phyloP scores from a whole-genome alignment of 768 basidiomycete species.

The Harrya chromipes region DNA sequence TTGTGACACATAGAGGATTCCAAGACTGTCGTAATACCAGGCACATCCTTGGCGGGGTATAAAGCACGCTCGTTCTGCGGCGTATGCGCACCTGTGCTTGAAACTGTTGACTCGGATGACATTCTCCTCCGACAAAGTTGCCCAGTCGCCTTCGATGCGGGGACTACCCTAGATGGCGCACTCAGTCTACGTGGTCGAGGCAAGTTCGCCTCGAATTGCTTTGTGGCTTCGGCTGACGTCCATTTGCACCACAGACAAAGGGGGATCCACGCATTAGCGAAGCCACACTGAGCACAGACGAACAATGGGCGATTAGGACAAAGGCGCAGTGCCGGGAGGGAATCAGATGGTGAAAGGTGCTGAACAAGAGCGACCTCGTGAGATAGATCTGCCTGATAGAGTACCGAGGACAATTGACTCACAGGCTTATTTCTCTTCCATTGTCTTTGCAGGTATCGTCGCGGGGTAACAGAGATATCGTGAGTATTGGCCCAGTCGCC shows the following conservation, averaged over 20 bases:
- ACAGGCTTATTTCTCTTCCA: slow-evolving; percentile 44
- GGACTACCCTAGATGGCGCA: slow-evolving; percentile 21
- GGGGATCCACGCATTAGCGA: slow-evolving; percentile 45
- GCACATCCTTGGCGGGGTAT: slow-evolving; percentile 12
- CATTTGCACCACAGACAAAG: slow-evolving; percentile 52
- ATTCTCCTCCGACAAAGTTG: slow-evolving; percentile 10
- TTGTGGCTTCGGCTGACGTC: slow-evolving; percentile 41
- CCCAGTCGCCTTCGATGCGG: slow-evolving; percentile 10
- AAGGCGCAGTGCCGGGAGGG: slow-evolving; percentile 44
- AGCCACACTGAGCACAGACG: slow-evolving; percentile 46
- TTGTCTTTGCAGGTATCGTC: slow-evolving; percentile 37
- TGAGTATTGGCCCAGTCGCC: slow-evolving; percentile 10
- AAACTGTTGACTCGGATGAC: slow-evolving; percentile 21
- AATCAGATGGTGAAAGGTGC: slow-evolving; percentile 45
- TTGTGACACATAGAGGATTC: slow-evolving; percentile 19
- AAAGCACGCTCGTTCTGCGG: slow-evolving; percentile 19
- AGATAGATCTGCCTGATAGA: slow-evolving; percentile 18
- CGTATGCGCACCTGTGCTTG: slow-evolving; percentile 20
- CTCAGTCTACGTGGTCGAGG: slow-evolving; percentile 36
- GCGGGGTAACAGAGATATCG: slow-evolving; percentile 24
- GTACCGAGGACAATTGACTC: slow-evolving; percentile 12
- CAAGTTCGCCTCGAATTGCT: slow-evolving; percentile 37
- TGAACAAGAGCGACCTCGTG: slow-evolving; percentile 19
- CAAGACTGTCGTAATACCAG: slow-evolving; percentile 30
- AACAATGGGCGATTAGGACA: slow-evolving; percentile 42